Base-by-base conservation (phyloP, 441 rosid genomes). In the Adansonia grandidieri region DNA sequence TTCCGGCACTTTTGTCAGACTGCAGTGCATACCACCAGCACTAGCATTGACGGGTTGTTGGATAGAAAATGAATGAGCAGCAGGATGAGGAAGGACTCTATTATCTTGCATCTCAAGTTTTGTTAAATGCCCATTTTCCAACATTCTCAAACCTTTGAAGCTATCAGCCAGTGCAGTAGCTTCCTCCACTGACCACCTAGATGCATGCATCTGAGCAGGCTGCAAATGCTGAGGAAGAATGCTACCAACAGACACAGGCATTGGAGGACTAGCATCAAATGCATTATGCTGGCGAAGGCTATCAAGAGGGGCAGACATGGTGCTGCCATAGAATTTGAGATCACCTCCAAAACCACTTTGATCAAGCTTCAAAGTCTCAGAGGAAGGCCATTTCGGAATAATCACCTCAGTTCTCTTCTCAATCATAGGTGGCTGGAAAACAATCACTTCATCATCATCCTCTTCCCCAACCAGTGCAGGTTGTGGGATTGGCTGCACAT, bases 381-480 rank as follows among this genome's bases (percentile, higher is more conserved):
- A 72, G 47, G 86, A 75, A 24, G 65, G 71, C 88, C 73, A 82
- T 54, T 78, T 73, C 60, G 87, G 82, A 72, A 82, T 85, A 81
- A 81, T 64, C 54, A 71, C 84, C 80, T 84, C 90, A 73, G 80
- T 81, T 77, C 79, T 88, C 87, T 91, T 96, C 83, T 90, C 96
- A 73, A 86, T 53, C 74, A 83, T 90, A 62, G 45, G 0, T 0
- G 99, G 99, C 90, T 91, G 90, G 83, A 94, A 96, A 79, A 96
- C 97, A 86, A 96, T 96, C 73, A 87, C 98, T 87, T 96, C 99
- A 68, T 91, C 99, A 40, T 93, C 98, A 70, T 77, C 65, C 37
- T 91, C 99, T 13, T 94, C 98, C 77, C 85, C 96, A 71, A 84
- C 96, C 77, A 82, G 24, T 32, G 70, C 82, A 71, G 78, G 73